These are phyloP conservation scores for Centaurea solstitialis DNA, from an alignment of 129 eudicot species.

Conservation along the genomic window DNA sequence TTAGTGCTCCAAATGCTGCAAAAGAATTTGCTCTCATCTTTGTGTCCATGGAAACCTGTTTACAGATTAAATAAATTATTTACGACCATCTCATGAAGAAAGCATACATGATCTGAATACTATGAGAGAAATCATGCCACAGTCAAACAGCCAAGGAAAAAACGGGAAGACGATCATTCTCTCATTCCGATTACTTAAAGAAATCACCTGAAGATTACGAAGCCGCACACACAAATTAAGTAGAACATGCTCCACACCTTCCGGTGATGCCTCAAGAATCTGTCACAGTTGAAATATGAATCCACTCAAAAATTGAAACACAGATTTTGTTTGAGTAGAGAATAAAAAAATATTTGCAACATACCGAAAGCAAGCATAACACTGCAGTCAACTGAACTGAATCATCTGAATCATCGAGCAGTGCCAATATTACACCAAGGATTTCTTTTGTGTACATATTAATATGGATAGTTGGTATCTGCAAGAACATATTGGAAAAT, in stretches of 20 bases:
- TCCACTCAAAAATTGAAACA: background rate
- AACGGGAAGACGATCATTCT: background rate
- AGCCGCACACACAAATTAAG: slow-evolving; percentile 81
- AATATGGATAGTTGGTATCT: slow-evolving; percentile 80
- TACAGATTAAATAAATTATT: slow-evolving; percentile 8
- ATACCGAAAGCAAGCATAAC: slow-evolving; percentile 84
- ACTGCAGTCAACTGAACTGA: slow-evolving; percentile 97
- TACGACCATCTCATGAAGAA: background rate
- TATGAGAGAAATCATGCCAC: background rate
- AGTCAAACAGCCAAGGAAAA: background rate
- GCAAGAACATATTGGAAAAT: slow-evolving; percentile 36
- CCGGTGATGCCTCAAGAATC: slow-evolving; percentile 78
- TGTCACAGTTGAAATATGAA: slow-evolving; percentile 27
- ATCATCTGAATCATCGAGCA: slow-evolving; percentile 89
- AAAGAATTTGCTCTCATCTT: slow-evolving; percentile 88
- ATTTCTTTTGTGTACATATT: slow-evolving; percentile 67
- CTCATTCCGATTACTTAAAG: background rate
- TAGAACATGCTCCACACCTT: slow-evolving; percentile 78
- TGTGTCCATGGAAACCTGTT: slow-evolving; percentile 72
- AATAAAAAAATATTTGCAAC: slow-evolving; percentile 6
- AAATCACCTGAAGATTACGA: slow-evolving; percentile 92
- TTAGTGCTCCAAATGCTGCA: slow-evolving; percentile 89
- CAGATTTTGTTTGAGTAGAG: background rate
- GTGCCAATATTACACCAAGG: slow-evolving; percentile 90
- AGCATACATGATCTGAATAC: background rate